Base-by-base conservation (phyloP, 495 filamentous ascomycete genomes). In the Ramalina peruviana region DNA sequence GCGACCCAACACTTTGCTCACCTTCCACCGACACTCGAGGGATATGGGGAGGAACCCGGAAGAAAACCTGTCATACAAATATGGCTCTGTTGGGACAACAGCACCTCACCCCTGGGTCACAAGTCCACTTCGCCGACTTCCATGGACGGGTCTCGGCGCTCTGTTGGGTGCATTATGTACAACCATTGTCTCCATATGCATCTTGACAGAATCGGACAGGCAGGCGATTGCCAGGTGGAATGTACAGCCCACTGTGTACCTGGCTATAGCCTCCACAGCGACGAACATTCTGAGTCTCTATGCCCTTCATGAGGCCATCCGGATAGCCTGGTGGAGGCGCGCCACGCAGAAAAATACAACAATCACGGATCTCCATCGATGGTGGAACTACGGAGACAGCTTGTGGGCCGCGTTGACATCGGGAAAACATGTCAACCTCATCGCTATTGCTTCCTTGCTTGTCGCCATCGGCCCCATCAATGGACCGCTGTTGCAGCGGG, bases 311-410 rank as follows among this genome's bases (percentile, higher is more conserved):
- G 39, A 55, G 21, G 53, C 52, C 5, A 13, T 41, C 16, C 40
- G 15, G n/a, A 40, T 55, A n/a, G 45, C 51, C 40, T 55, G 53
- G 53, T 55, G 53, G 53, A 30, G 41, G n/a, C 7, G 36, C 11
- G 50, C 53, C 9, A 54, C 50, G 6, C 45, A 48, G 16, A 16
- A 38, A 26, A 44, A 38, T 12, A 48, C 40, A 16, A 41, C 30
- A 0, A 36, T 55, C 20, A 33, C 23, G 3, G 53, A 55, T 42
- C 40, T 55, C 3, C 50, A 55, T 36, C 40, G 53, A 11, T 48
- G 19, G 13, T 55, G 53, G 53, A 20, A 7, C 13, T 54, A 20
- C 30, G 53, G 41, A n/a, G 38, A 21, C 23, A 53, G 40, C 26
- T 36, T 52, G 9, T 44, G 39, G 33, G 39, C 27, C 15, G 17